Percentiles rank a stretch among this genome's conserved stretches.
Evolutionary conservation across 805 yeast species (phyloP).

Genomic region (Ogataea philodendri): DNA sequence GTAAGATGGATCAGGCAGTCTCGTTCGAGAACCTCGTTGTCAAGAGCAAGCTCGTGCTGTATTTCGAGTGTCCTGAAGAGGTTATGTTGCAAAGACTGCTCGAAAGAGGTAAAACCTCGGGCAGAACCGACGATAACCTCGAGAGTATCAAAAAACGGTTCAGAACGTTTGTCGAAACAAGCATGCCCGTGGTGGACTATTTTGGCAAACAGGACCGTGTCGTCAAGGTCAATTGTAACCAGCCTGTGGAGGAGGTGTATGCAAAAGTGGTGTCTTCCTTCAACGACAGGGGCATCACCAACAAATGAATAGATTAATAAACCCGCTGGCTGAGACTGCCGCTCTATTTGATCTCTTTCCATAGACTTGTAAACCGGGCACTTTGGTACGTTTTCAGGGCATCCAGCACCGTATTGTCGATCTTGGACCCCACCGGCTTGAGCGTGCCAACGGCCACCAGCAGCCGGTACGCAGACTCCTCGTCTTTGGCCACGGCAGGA

Average conservation of each 20-base stretch:
- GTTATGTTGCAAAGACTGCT: conserved; percentile 83
- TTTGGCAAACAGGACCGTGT: conserved; percentile 73
- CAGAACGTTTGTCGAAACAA: conserved; percentile 78
- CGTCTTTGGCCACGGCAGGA: conserved; percentile 32
- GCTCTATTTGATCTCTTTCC: conserved; percentile 22
- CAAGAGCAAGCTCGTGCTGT: conserved; percentile 66
- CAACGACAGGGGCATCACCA: conserved; percentile 38
- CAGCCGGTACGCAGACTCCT: conserved; percentile 70
- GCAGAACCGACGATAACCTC: conserved; percentile 88
- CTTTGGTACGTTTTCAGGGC: conserved; percentile 11
- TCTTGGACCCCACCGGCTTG: conserved; percentile 18
- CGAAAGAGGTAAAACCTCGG: conserved; percentile 92
- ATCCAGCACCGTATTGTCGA: conserved; percentile 12
- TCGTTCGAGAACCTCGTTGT: conserved; percentile 83
- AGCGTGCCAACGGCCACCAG: conserved; percentile 63
- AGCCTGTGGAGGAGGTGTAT: conserved; percentile 77
- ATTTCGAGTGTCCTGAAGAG: conserved; percentile 77
- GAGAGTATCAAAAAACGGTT: conserved; percentile 91
- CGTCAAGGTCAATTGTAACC: conserved; percentile 74
- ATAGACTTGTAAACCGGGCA: conserved; percentile 23
- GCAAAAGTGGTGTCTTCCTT: conserved; percentile 65
- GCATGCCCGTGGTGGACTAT: conserved; percentile 91
- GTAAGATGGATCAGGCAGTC: conserved; percentile 96
- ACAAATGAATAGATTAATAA: conserved; percentile 9
- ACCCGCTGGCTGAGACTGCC: not conserved